phyloP scores from a whole-genome alignment of 1,139 yeast species.

The Taphrina populina region DNA sequence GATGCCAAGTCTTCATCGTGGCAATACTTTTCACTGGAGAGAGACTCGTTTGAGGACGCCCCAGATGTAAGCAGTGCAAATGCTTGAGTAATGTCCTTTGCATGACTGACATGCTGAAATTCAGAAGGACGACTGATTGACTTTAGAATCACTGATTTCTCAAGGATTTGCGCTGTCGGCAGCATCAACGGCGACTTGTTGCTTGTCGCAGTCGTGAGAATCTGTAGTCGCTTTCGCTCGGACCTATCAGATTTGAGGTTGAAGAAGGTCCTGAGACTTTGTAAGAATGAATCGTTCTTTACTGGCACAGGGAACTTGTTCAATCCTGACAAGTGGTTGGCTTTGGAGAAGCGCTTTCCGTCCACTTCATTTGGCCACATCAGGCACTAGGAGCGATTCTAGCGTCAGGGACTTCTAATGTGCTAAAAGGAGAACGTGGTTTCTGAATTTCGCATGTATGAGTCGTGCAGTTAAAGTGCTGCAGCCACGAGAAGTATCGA shows the following conservation, averaged over 20 bases:
- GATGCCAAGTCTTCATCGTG: neutral
- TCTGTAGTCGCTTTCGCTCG: neutral
- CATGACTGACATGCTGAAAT: conserved; percentile 13
- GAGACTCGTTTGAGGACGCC: neutral
- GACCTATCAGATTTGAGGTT: neutral
- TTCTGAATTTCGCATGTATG: too few relatives aligned
- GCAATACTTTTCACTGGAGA: neutral
- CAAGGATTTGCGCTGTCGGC: too few relatives aligned
- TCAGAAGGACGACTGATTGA: conserved; percentile 2
- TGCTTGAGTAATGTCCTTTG: neutral
- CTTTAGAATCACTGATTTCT: neutral
- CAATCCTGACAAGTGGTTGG: too few relatives aligned
- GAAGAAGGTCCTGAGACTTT: conserved; percentile 2
- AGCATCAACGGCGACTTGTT: too few relatives aligned
- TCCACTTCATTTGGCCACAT: too few relatives aligned
- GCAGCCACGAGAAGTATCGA: too few relatives aligned
- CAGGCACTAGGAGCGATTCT: too few relatives aligned
- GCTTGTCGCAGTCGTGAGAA: neutral
- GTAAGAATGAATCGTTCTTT: conserved; percentile 9
- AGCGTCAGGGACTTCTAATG: neutral
- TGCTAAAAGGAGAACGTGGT: neutral
- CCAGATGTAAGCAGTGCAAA: neutral
- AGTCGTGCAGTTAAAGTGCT: too few relatives aligned
- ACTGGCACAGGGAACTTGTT: conserved; percentile 1
- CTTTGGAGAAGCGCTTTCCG: too few relatives aligned